Evolutionary conservation across 129 eudicot genomes (phyloP).

Genomic region (Helianthus annuus): DNA sequence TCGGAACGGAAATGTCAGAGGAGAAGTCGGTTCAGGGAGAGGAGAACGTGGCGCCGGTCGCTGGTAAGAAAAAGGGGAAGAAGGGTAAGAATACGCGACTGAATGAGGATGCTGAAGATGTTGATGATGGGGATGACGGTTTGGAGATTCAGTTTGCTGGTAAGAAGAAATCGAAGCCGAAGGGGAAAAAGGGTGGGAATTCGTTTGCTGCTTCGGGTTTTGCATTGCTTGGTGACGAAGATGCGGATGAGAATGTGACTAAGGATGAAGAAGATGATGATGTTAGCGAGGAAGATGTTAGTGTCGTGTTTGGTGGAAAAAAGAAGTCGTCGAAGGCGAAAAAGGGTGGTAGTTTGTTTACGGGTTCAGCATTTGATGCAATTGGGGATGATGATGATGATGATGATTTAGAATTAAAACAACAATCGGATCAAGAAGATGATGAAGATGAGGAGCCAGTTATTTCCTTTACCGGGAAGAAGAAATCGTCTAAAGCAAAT

Average conservation of each 20-base stretch:
- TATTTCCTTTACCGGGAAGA: slow-evolving; percentile 63
- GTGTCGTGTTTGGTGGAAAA: slow-evolving; percentile 42
- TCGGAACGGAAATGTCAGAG: slow-evolving; percentile 68
- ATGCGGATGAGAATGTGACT: slow-evolving; percentile 40
- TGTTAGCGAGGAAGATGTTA: slow-evolving; percentile 49
- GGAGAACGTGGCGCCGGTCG: slow-evolving; percentile 36
- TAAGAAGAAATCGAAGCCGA: slow-evolving; percentile 52
- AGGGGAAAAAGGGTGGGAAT: slow-evolving; percentile 53
- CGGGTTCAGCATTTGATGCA: slow-evolving; percentile 52
- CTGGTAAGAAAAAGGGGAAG: slow-evolving; percentile 68
- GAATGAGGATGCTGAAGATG: slow-evolving; percentile 54
- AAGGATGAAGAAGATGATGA: slow-evolving; percentile 42
- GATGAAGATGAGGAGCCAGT: slow-evolving; percentile 51
- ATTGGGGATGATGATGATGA: slow-evolving; percentile 57
- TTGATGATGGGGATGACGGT: slow-evolving; percentile 36
- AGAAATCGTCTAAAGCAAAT: slow-evolving; percentile 63
- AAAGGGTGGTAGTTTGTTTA: slow-evolving; percentile 44
- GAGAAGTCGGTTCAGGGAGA: slow-evolving; percentile 51
- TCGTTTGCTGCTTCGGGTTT: slow-evolving; percentile 52
- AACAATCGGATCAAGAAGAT: slow-evolving; percentile 28
- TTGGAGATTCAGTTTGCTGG: slow-evolving; percentile 42
- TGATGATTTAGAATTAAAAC: slow-evolving; percentile 33
- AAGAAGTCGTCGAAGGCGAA: slow-evolving; percentile 56
- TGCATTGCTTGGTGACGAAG: slow-evolving; percentile 77
- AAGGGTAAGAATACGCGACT: slow-evolving; percentile 49